Evolutionary conservation across 2,329 filamentous ascomycete species (phyloP), one percentile per base, ranked within the genome.

Genomic region (Fusarium gaditjirri): DNA sequence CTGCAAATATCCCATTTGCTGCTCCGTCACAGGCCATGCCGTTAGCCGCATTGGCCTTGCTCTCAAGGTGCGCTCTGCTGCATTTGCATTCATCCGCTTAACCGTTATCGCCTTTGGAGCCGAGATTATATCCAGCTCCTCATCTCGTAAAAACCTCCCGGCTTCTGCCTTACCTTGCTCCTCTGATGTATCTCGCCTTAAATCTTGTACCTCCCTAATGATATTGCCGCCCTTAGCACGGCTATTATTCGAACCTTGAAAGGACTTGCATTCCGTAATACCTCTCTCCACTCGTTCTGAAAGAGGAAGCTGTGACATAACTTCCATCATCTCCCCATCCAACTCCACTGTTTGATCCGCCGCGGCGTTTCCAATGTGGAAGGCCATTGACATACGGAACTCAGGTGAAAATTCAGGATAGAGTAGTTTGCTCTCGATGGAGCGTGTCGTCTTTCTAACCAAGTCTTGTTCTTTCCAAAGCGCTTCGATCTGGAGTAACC

Each of bases 361-460:
- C 17, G 78, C 75, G 7, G 66, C 47, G 10, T 65, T 61, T 21
- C 73, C 74, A 60, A 81, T 74, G 33, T 80, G 71, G 9, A 74
- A 42, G 3, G 76, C 79, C 76, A 81, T 78, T 14, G 76, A 76
- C 12, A 42, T 35, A n/a, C 80, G 78, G n/a, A 80, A 79, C 9
- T 66, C 47, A 2, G 53, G 44, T n/a, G 73, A 60, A 35, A 81
- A 76, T 12, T 79, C 72, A 11, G 75, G 61, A n/a, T 81, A 75
- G 3, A 83, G 68, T 19, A 83, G 70, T 62, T 80, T 81, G 63
- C 78, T 81, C 64, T 83, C 80, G 13, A 83, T 80, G 5, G 79
- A 79, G 12, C 53, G 57, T 8, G 75, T 78, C 7, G 76, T 76
- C 41, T 75, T 80, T 43, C 73, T 60, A 33, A 81, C 76, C 29